phyloP scores from a whole-genome alignment of 2,329 filamentous ascomycete species.

The Diplocarpon mali region DNA sequence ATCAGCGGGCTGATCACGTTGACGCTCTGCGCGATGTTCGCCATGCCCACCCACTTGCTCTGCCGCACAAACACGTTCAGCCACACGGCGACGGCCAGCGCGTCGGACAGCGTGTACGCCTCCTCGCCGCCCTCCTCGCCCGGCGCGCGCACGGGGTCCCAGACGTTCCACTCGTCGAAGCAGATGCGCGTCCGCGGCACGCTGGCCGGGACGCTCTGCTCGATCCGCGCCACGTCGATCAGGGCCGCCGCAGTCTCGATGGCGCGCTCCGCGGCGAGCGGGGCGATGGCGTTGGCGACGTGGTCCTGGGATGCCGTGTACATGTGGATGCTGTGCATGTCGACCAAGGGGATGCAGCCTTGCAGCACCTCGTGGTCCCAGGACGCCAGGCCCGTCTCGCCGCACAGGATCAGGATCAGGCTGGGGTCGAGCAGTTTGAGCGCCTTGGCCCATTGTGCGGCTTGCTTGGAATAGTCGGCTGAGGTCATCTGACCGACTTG shows the following conservation, averaged over 20 bases:
- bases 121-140: slow-evolving; percentile 54
- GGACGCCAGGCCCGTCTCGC: slow-evolving; percentile 46
- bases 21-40: slow-evolving; percentile 54
- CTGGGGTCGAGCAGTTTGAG: slow-evolving; percentile 48
- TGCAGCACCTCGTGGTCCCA: slow-evolving; percentile 56
- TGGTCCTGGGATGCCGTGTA: slow-evolving; percentile 41
- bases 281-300: slow-evolving; percentile 42
- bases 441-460: slow-evolving; percentile 47
- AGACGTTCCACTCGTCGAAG: slow-evolving; percentile 63
- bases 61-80: slow-evolving; percentile 55
- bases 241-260: slow-evolving; percentile 49
- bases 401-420: slow-evolving; percentile 52
- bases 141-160: slow-evolving; percentile 51
- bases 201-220: slow-evolving; percentile 33
- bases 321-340: slow-evolving; percentile 59
- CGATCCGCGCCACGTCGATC: slow-evolving; percentile 52
- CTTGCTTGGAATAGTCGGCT: slow-evolving; percentile 44
- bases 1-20: slow-evolving; percentile 59
- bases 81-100: slow-evolving; percentile 50
- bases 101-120: slow-evolving; percentile 51
- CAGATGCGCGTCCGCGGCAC: slow-evolving; percentile 44
- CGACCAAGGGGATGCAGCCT: slow-evolving; percentile 47
- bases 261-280: slow-evolving; percentile 50
- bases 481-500: slow-evolving; percentile 47
- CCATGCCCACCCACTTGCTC: slow-evolving; percentile 51